A percentile compares a stretch with the other conserved stretches of the same genome.
These are phyloP conservation scores for Geranium rotundifolium DNA, from an alignment of 345 rosid genomes.

Conservation along the genomic window DNA sequence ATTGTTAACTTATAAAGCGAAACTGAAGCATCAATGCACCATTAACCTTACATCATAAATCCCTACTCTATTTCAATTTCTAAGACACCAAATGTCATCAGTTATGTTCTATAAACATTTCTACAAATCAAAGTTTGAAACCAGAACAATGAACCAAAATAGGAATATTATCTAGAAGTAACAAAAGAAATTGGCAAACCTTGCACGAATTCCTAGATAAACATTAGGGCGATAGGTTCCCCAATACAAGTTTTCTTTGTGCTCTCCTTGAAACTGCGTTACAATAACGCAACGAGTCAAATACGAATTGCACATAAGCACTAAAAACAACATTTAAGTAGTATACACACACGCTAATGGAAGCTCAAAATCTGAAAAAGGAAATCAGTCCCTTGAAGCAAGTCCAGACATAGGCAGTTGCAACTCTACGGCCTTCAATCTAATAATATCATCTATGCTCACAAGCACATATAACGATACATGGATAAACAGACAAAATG, in stretches of 20 bases:
- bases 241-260: constrained; percentile 77
- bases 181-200: constrained; percentile 21
- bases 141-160: background rate
- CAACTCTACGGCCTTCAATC: no score
- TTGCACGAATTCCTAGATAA: constrained; percentile 80
- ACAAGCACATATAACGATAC: no score
- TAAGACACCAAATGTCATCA: background rate
- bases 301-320: constrained; percentile 5
- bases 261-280: constrained; percentile 77
- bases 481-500: no score
- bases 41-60: background rate
- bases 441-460: no score
- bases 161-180: background rate
- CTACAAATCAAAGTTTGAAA: background rate
- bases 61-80: background rate
- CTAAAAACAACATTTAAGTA: background rate
- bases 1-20: background rate
- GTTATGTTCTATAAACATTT: background rate
- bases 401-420: background rate
- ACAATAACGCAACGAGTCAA: constrained; percentile 2
- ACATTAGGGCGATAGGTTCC: constrained; percentile 84
- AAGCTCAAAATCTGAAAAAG: background rate
- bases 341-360: no score
- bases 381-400: no score
- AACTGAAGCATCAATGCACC: background rate